Conservation (phyloP, 805 yeast species). For the Phaffomyces antillensis region DNA sequence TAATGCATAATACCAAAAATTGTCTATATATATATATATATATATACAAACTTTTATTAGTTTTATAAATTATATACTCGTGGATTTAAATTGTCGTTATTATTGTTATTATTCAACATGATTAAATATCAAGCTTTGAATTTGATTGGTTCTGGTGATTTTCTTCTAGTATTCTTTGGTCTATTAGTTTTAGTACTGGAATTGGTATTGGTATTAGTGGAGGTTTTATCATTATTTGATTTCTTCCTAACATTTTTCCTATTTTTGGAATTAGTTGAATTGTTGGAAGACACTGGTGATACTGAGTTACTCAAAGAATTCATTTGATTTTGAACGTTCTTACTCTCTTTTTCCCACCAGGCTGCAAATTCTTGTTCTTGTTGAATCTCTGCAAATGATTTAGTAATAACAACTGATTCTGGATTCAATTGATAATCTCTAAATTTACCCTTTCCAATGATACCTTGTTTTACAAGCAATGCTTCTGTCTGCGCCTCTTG, state of each 20-base stretch:
- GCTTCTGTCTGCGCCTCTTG: conserved; percentile 17
- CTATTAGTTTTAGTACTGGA: not conserved
- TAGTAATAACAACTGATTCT: conserved; percentile 12
- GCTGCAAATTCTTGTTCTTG: conserved; percentile 77
- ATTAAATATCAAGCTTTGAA: not conserved
- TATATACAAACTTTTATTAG: not conserved
- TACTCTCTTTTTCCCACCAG: conserved; percentile 84
- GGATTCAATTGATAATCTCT: conserved; percentile 7
- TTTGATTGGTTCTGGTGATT: not conserved
- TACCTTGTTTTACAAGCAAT: conserved; percentile 20
- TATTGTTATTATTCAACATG: no score
- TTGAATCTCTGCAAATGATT: conserved; percentile 61
- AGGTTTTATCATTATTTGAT: not conserved
- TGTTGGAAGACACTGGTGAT: no score
- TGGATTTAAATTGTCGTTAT: no score
- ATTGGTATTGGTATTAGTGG: not conserved
- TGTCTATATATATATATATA: not conserved
- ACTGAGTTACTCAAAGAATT: conserved; percentile 1
- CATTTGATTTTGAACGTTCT: conserved; percentile 46
- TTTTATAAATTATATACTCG: no score
- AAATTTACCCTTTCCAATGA: conserved; percentile 18
- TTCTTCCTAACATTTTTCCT: not conserved
- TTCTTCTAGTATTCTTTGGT: not conserved
- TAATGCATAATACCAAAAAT: conserved; percentile 1
- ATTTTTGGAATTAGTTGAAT: not conserved